phyloP scores from a whole-genome alignment of 2,329 filamentous ascomycete genomes.

The Boeremia exigua region DNA sequence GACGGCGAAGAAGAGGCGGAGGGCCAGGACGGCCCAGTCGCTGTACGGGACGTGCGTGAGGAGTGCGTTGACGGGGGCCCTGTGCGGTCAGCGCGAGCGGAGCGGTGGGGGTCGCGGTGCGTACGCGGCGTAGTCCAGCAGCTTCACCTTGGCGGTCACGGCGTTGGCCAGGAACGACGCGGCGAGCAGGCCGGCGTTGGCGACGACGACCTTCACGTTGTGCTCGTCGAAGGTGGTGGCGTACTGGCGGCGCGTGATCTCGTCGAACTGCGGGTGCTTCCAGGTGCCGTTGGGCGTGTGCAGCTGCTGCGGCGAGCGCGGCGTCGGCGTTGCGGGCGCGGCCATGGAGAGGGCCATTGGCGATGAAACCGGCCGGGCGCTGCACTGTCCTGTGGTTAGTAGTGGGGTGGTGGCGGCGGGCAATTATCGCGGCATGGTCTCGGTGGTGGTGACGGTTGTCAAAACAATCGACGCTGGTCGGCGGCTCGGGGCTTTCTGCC shows the following conservation, averaged over 20 bases:
- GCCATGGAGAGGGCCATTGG: constrained; percentile 20
- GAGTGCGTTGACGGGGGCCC: constrained; percentile 46
- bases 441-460: constrained; percentile 15
- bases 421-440: background rate
- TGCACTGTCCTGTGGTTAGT: background rate
- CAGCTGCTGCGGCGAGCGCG: constrained; percentile 34
- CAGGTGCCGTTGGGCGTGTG: constrained; percentile 72
- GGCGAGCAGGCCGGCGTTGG: constrained; percentile 67
- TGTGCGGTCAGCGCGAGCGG: constrained; percentile 17
- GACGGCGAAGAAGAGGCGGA: constrained; percentile 60
- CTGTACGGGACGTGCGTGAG: constrained; percentile 45
- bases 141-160: constrained; percentile 27
- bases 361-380: background rate
- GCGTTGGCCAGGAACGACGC: constrained; percentile 51
- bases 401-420: background rate
- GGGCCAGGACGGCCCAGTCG: constrained; percentile 49
- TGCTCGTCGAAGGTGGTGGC: constrained; percentile 78
- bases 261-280: constrained; percentile 86
- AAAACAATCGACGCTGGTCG: constrained; percentile 13
- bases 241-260: constrained; percentile 83
- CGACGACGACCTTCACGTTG: constrained; percentile 73
- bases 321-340: constrained; percentile 30
- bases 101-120: constrained; percentile 2
- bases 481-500: constrained; percentile 2
- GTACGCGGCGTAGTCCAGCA: constrained; percentile 32